Evolutionary conservation across 2,329 filamentous ascomycete species (phyloP).

Genomic region (Zymoseptoria tritici): DNA sequence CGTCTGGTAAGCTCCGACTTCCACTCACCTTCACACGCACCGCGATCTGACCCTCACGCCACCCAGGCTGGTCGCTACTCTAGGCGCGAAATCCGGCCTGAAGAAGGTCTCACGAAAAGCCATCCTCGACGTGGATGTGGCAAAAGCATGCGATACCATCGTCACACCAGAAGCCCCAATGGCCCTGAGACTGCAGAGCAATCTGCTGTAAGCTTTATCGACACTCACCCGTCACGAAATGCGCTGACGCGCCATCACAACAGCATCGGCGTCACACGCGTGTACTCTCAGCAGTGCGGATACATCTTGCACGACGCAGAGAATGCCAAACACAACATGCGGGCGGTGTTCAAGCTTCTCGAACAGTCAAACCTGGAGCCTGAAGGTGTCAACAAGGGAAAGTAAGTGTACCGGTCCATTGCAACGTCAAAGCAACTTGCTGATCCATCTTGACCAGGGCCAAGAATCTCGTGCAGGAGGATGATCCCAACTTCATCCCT

Average conservation of each 20-base stretch:
- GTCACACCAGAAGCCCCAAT: conserved; percentile 74
- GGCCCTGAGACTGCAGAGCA: conserved; percentile 82
- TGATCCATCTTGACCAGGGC: conserved; percentile 44
- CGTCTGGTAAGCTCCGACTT: conserved; percentile 59
- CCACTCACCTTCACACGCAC: neutral
- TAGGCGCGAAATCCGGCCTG: conserved; percentile 63
- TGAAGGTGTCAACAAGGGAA: conserved; percentile 58
- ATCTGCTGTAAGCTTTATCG: conserved; percentile 54
- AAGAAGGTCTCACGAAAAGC: conserved; percentile 75
- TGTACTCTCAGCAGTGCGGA: conserved; percentile 78
- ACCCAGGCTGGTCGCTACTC: conserved; percentile 78
- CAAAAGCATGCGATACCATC: conserved; percentile 83
- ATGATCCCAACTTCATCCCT: conserved; percentile 75
- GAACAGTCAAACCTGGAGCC: conserved; percentile 58
- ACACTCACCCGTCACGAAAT: neutral
- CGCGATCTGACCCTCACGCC: conserved; percentile 18
- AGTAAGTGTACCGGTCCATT: conserved; percentile 53
- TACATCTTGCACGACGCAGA: conserved; percentile 80
- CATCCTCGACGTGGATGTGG: conserved; percentile 80
- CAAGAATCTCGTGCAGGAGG: conserved; percentile 66
- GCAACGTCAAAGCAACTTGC: neutral
- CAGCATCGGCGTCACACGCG: conserved; percentile 71
- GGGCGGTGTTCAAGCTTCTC: conserved; percentile 54
- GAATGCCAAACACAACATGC: conserved; percentile 66
- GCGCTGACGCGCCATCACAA: neutral